A percentile compares a stretch with the other conserved stretches of the same genome.
phyloP scores from a whole-genome alignment of 805 yeast genomes.

The Maudiozyma pseudohumilis region DNA sequence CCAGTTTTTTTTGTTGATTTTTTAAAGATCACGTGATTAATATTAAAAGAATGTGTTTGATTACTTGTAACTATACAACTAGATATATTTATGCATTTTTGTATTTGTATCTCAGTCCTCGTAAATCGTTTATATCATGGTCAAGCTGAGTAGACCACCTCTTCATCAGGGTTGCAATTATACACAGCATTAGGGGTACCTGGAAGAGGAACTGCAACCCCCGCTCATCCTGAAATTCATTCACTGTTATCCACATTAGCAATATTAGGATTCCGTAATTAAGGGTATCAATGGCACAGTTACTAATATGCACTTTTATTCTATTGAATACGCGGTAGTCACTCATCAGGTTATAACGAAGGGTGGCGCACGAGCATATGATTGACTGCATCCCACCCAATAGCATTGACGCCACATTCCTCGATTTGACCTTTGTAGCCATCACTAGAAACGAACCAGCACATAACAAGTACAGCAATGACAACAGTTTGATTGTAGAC shows the following conservation, averaged over 20 bases:
- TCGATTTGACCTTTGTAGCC: slow-evolving; percentile 10
- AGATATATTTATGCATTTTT: slow-evolving; percentile 18
- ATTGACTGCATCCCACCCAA: slow-evolving; percentile 18
- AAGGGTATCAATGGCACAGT: slow-evolving; percentile 11
- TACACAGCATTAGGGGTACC: slow-evolving; percentile 19
- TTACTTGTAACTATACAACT: background rate
- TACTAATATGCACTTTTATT: slow-evolving; percentile 13
- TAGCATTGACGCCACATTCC: slow-evolving; percentile 5
- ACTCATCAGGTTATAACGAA: slow-evolving; percentile 21
- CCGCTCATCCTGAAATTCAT: slow-evolving; percentile 10
- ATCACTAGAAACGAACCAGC: slow-evolving; percentile 19
- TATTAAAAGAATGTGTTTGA: background rate
- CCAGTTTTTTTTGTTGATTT: slow-evolving; percentile 14
- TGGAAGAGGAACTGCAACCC: slow-evolving; percentile 12
- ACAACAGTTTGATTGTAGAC: slow-evolving; percentile 12
- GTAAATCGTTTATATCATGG: slow-evolving; percentile 15
- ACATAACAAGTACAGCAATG: slow-evolving; percentile 14
- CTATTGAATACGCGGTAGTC: slow-evolving; percentile 11
- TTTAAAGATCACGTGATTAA: background rate
- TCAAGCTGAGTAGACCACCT: slow-evolving; percentile 19
- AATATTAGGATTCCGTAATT: slow-evolving; percentile 20
- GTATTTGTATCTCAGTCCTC: slow-evolving; percentile 25
- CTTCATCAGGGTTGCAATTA: slow-evolving; percentile 12
- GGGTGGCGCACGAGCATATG: slow-evolving; percentile 18
- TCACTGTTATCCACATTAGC: slow-evolving; percentile 20